These are phyloP conservation scores for Fonsecaea erecta DNA, from an alignment of 2,329 filamentous ascomycete genomes.

Conservation along the genomic window DNA sequence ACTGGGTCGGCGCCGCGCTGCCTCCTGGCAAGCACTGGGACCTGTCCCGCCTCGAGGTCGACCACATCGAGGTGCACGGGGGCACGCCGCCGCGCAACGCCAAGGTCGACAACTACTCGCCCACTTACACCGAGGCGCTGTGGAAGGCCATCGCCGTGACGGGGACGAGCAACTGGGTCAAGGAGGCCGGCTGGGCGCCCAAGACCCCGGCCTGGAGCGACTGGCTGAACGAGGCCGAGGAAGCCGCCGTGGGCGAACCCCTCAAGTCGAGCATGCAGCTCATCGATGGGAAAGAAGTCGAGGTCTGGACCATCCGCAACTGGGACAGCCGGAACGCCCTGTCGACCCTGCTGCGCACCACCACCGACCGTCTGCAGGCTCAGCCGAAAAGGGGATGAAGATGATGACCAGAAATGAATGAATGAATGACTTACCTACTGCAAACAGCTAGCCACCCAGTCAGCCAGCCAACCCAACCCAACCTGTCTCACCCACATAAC, in stretches of 20 bases:
- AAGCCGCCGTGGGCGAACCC: slow-evolving; percentile 35
- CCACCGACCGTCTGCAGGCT: slow-evolving; percentile 28
- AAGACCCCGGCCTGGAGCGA: slow-evolving; percentile 48
- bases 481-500: too few relatives aligned
- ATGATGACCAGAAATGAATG: too few relatives aligned
- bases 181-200: slow-evolving; percentile 47
- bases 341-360: slow-evolving; percentile 35
- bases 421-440: too few relatives aligned
- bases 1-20: slow-evolving; percentile 58
- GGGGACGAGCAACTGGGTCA: slow-evolving; percentile 51
- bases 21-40: slow-evolving; percentile 56
- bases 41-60: slow-evolving; percentile 49
- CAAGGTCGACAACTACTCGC: slow-evolving; percentile 42
- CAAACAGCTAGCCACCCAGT: too few relatives aligned
- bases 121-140: slow-evolving; percentile 53
- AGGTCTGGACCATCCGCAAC: slow-evolving; percentile 37
- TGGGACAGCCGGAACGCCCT: slow-evolving; percentile 37
- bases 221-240: slow-evolving; percentile 48
- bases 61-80: slow-evolving; percentile 35
- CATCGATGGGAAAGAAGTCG: slow-evolving; percentile 31
- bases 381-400: slow-evolving; percentile 7
- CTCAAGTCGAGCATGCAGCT: slow-evolving; percentile 23
- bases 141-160: slow-evolving; percentile 56
- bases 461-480: too few relatives aligned
- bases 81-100: slow-evolving; percentile 34